Base-by-base conservation (phyloP, 2,329 filamentous ascomycete species). In the Fusarium lyarnte region DNA sequence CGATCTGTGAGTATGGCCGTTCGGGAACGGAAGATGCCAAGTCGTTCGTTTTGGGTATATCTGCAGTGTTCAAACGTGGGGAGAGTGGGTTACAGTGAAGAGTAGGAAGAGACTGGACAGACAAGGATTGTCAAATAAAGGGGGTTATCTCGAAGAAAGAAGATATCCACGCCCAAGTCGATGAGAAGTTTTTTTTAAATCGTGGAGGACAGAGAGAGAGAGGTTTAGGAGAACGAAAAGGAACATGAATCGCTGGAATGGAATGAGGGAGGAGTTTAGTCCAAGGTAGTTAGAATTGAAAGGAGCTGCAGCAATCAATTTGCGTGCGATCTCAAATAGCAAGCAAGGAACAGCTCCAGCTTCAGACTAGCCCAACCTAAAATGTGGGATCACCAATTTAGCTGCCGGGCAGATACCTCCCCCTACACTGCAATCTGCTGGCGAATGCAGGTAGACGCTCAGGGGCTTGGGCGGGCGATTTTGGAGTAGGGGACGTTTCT, bases 311-410 rank as follows among this genome's bases (percentile, higher is more conserved):
- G 47, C n/a, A 33, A 38, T 27, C 49, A 55, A 66, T 66, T 61
- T 66, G 52, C 51, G 46, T 33, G 42, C 41, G 27, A 35, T 52
- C 38, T 42, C 54, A 47, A 47, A 36, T 54, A 31, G 43, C 38
- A 39, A 39, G 43, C 45, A 63, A 23, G 63, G 39, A 52, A 62
- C 12, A 69, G 49, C 64, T 69, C 58, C 64, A 57, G 21, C 64
- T 58, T 63, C 31, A 64, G 58, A 51, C 66, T 64, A 69, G 58
- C 41, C 29, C 55, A 64, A 58, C 58, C 45, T 69, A 69, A 70
- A 65, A 59, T 72, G 71, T 74, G 59, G 68, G 60, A 74, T 72
- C 59, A 72, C 64, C 72, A 74, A 74, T 74, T 74, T 69, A 72
- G 68, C 68, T 72, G 68, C 68, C 70, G 70, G 54, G 13, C n/a